Conservation (phyloP, 495 filamentous ascomycete species). For the Acidomyces sp. region DNA sequence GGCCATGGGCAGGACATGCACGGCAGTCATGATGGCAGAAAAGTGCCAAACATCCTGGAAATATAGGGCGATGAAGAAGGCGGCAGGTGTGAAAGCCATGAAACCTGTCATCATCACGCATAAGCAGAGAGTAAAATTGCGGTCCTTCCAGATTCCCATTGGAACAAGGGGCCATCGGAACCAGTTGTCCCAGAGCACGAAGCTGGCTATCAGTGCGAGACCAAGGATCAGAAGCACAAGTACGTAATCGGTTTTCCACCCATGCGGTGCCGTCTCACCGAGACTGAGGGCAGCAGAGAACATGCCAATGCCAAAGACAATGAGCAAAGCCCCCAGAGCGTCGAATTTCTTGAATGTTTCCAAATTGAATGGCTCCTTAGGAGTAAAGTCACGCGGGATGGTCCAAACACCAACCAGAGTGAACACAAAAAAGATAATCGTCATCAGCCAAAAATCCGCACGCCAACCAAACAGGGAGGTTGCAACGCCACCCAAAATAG, state of each 20-base stretch:
- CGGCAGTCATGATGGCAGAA: conserved; percentile 24
- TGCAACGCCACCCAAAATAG: conserved; percentile 52
- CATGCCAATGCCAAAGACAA: conserved; percentile 51
- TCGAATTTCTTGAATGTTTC: conserved; percentile 46
- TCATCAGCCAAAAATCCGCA: conserved; percentile 49
- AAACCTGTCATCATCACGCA: conserved; percentile 26
- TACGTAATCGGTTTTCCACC: conserved; percentile 32
- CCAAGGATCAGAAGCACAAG: conserved; percentile 29
- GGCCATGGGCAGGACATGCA: conserved; percentile 29
- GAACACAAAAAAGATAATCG: conserved; percentile 47
- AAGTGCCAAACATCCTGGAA: conserved; percentile 33
- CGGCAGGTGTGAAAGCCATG: conserved; percentile 23
- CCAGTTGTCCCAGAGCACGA: conserved; percentile 29
- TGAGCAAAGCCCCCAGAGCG: conserved; percentile 48
- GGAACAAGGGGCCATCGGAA: conserved; percentile 31
- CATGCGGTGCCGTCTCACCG: conserved; percentile 35
- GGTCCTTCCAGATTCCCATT: conserved; percentile 32
- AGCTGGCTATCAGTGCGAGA: conserved; percentile 23
- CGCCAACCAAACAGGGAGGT: conserved; percentile 56
- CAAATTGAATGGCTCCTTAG: conserved; percentile 34
- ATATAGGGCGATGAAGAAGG: conserved; percentile 45
- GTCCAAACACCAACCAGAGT: conserved; percentile 48
- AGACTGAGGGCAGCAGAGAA: conserved; percentile 48
- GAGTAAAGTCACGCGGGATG: conserved; percentile 45
- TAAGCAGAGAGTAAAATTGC: conserved; percentile 28